Evolutionary conservation across 2,329 filamentous ascomycete species (phyloP).

Genomic region (Colletotrichum cuscutae): DNA sequence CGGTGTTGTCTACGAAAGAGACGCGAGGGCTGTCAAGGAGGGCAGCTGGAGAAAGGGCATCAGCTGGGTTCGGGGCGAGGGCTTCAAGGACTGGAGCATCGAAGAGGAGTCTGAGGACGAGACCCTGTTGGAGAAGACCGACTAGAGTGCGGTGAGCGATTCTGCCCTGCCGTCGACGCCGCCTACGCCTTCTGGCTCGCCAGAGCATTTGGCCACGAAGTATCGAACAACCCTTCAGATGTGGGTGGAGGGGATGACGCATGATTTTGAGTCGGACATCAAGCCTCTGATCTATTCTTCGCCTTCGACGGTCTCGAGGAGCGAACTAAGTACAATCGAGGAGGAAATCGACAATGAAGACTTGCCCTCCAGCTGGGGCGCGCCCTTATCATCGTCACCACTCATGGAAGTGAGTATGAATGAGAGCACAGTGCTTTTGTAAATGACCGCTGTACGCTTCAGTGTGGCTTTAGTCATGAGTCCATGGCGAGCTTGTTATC

Average conservation of each 20-base stretch:
- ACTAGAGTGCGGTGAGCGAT: background rate
- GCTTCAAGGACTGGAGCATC: constrained; percentile 74
- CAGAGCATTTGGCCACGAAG: no score
- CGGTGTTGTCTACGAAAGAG: constrained; percentile 80
- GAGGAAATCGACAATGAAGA: background rate
- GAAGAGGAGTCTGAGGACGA: constrained; percentile 62
- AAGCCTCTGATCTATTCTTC: no score
- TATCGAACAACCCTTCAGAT: background rate
- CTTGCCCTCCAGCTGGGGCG: background rate
- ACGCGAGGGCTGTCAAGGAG: constrained; percentile 75
- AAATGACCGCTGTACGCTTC: background rate
- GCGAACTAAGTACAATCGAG: background rate
- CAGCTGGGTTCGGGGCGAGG: constrained; percentile 79
- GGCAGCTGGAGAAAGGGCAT: constrained; percentile 76
- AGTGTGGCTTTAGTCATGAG: background rate
- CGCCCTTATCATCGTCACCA: background rate
- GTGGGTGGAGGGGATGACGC: background rate
- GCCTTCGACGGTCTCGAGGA: background rate
- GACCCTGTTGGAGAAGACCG: background rate
- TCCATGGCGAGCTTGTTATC: background rate
- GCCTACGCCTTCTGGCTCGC: background rate
- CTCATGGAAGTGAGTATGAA: background rate
- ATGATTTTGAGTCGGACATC: background rate
- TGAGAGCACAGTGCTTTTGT: background rate
- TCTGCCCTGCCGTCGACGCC: background rate